A percentile compares a stretch with the other conserved stretches of the same genome.
phyloP scores from a whole-genome alignment of 495 filamentous ascomycete genomes.

The Penicillium odoratum region DNA sequence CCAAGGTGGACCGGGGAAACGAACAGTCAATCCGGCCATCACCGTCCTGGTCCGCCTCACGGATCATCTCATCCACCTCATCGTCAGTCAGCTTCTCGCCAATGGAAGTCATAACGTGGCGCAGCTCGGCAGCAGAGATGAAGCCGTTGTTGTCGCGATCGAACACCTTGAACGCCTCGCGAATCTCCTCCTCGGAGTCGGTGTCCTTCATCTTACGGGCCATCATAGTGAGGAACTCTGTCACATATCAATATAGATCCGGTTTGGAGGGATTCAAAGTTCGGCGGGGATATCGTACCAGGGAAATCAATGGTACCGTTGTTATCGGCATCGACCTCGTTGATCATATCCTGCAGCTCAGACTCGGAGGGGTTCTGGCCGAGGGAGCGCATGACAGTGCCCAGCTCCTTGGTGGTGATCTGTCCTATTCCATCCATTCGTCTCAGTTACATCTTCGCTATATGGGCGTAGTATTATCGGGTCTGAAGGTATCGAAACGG shows the following conservation, averaged over 20 bases:
- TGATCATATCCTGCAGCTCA: conserved; percentile 99
- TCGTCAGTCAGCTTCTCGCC: conserved; percentile 99
- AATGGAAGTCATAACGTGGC: conserved; percentile 99
- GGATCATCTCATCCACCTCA: conserved; percentile 99
- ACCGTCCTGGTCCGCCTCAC: conserved; percentile 98
- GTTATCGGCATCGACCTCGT: conserved; percentile 99
- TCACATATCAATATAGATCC: conserved; percentile 15
- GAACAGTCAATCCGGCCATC: conserved; percentile 96
- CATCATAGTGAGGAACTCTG: conserved; percentile 99
- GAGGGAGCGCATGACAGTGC: conserved; percentile 99
- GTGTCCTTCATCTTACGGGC: conserved; percentile 99
- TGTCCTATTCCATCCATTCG: conserved; percentile 61
- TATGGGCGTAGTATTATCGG: background rate
- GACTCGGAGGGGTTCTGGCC: conserved; percentile 99
- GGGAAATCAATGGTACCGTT: conserved; percentile 99
- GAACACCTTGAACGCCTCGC: conserved; percentile 94
- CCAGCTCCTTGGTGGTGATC: conserved; percentile 99
- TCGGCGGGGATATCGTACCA: conserved; percentile 52
- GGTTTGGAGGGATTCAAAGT: background rate
- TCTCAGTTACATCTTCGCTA: background rate
- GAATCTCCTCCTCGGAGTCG: conserved; percentile 98
- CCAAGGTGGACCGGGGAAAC: conserved; percentile 13
- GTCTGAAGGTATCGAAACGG: conserved; percentile 8
- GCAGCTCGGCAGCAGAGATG: conserved; percentile 95
- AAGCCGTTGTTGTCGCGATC: conserved; percentile 99